Base-by-base conservation (phyloP, 2,329 filamentous ascomycete genomes). In the Monosporascus sp. region DNA sequence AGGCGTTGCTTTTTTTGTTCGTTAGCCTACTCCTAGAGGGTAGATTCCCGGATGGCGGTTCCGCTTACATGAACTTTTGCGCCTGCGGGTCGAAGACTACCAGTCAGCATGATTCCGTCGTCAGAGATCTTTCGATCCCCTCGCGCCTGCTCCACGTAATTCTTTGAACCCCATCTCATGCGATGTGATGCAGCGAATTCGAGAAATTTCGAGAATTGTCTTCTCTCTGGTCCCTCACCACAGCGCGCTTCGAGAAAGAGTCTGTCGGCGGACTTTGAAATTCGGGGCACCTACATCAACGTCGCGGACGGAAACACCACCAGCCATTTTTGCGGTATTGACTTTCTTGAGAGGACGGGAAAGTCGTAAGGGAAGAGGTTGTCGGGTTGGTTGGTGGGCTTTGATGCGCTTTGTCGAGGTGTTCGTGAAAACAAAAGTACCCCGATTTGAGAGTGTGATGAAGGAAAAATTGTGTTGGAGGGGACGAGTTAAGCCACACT, bases 301-400 rank as follows among this genome's bases (percentile, higher is more conserved):
- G 80, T 92, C 89, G 79, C 88, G 88, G 78, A 93, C 89, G 69
- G 80, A 84, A 74, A 90, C 82, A 77, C 88, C 89, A 77, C 87
- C 83, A 73, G 79, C 78, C 89, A 92, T 92, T 75, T 81, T 91
- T 79, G 79, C 80, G 81, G 80, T 84, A 65, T 70, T 67, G 58
- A 48, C 54, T 61, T 46, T 59, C 61, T 54, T 37, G 51, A 35
- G 27, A 43, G 46, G 41, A 43, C 41, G 5, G 47, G 43, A 27
- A 46, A 50, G 24, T 31, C 43, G 43, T 26, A 46, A 14, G 22
- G 43, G 22, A 6, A n/a, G 22, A 6, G n/a, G 22, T 26, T 26
- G 43, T 26, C 24, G 24, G n/a, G 9, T 46, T 24, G 43, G 43
- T 46, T 24, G 43, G 22, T 5, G 22, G 43, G 43, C 26, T 46